Conservation (phyloP, 345 rosid genomes). For the Litchi chinensis region DNA sequence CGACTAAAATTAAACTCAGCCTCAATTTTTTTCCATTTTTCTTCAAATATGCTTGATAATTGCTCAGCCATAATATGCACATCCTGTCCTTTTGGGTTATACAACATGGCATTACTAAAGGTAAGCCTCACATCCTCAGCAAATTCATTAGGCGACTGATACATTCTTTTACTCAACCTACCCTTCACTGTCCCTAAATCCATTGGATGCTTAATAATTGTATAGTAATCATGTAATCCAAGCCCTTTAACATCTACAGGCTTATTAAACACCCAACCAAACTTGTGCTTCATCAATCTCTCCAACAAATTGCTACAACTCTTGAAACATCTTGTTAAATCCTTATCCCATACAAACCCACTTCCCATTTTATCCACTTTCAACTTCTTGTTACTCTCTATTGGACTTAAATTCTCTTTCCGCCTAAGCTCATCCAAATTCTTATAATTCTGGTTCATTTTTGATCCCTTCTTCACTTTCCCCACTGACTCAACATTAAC, state of each 20-base stretch:
- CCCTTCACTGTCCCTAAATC: conserved; percentile 87
- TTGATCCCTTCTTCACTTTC: conserved; percentile 37
- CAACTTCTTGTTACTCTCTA: conserved; percentile 47
- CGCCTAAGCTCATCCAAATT: conserved; percentile 27
- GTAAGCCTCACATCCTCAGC: conserved; percentile 88
- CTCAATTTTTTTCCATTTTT: conserved; percentile 58
- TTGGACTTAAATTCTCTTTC: conserved; percentile 31
- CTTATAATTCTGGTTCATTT: conserved; percentile 30
- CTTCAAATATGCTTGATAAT: conserved; percentile 64
- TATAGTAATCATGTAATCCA: conserved; percentile 74
- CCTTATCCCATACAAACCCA: conserved; percentile 34
- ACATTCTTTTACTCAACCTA: conserved; percentile 63
- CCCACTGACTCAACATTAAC: conserved; percentile 27
- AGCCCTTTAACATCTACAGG: conserved; percentile 82
- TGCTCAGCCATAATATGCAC: conserved; percentile 74
- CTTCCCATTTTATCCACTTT: conserved; percentile 30
- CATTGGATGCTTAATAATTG: conserved; percentile 81
- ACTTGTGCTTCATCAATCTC: conserved; percentile 80
- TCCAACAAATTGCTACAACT: conserved; percentile 60
- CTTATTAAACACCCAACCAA: conserved; percentile 78
- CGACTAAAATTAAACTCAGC: conserved; percentile 36
- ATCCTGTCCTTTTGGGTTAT: conserved; percentile 86
- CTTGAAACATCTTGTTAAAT: conserved; percentile 50
- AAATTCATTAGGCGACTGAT: conserved; percentile 71
- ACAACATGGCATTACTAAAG: conserved; percentile 78